Evolutionary conservation across 1,139 yeast species (phyloP).

Genomic region (Saccharomyces hybrid): DNA sequence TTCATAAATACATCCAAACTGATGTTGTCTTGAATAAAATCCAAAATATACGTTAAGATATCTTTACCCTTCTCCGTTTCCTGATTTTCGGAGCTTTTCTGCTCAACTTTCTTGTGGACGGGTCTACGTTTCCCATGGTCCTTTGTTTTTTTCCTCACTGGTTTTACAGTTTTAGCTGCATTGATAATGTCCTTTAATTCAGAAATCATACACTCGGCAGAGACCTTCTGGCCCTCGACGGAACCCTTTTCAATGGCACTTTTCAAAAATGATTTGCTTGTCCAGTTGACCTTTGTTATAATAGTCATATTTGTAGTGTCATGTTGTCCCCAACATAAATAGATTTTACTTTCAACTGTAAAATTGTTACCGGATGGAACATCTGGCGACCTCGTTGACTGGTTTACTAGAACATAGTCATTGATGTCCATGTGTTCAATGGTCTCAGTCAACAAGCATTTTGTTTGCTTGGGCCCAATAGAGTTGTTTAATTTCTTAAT

Average conservation of each 20-base stretch:
- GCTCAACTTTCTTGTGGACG: background rate
- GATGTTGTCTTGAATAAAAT: background rate
- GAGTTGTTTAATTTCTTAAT: constrained; percentile 74
- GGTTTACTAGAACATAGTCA: constrained; percentile 50
- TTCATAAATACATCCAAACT: background rate
- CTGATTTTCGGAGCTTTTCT: background rate
- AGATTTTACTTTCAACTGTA: constrained; percentile 58
- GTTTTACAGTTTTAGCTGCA: constrained; percentile 28
- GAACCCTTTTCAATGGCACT: constrained; percentile 89
- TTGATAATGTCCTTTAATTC: constrained; percentile 47
- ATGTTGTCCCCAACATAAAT: constrained; percentile 67
- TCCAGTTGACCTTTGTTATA: constrained; percentile 73
- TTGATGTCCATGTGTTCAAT: constrained; percentile 57
- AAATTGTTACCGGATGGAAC: constrained; percentile 91
- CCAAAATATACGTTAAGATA: background rate
- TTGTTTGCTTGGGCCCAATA: constrained; percentile 92
- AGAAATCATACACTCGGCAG: constrained; percentile 50
- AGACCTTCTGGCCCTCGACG: constrained; percentile 81
- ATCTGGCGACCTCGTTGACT: constrained; percentile 76
- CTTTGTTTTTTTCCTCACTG: background rate
- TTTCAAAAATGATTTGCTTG: constrained; percentile 85
- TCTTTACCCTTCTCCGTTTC: background rate
- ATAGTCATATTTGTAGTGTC: constrained; percentile 59
- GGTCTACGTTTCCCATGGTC: background rate
- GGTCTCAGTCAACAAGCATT: constrained; percentile 68